phyloP scores from a whole-genome alignment of 2,329 filamentous ascomycete genomes.

The Stachybotrys echinatus region DNA sequence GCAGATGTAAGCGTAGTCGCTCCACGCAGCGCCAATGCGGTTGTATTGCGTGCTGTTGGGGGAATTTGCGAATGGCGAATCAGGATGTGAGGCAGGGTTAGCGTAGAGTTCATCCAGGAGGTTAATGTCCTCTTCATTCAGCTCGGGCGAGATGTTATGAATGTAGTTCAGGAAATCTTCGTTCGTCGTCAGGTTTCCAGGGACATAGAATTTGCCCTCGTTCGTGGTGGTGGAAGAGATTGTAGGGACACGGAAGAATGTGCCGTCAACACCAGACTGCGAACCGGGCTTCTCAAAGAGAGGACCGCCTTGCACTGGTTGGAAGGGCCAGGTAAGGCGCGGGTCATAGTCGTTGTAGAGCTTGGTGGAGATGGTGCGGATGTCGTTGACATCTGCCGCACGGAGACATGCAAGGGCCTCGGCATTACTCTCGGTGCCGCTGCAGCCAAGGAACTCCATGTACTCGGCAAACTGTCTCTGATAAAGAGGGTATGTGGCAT shows the following conservation, averaged over 20 bases:
- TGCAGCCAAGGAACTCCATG: conserved; percentile 20
- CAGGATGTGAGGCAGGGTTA: conserved; percentile 22
- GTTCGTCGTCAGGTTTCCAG: conserved; percentile 26
- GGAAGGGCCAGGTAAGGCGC: conserved; percentile 42
- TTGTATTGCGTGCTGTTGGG: conserved; percentile 38
- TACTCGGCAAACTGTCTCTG: conserved; percentile 23
- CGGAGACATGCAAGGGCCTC: conserved; percentile 33
- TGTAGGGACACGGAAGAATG: conserved; percentile 28
- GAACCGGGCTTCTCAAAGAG: conserved; percentile 42
- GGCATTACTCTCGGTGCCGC: conserved; percentile 16
- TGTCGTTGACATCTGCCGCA: conserved; percentile 22
- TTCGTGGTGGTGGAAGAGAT: conserved; percentile 31
- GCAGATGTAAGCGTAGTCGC: conserved; percentile 39
- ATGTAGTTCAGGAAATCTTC: conserved; percentile 29
- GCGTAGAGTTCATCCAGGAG: conserved; percentile 25
- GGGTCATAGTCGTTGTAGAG: conserved; percentile 29
- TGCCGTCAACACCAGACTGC: conserved; percentile 27
- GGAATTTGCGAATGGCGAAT: conserved; percentile 28
- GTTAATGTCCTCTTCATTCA: conserved; percentile 22
- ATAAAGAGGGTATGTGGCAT: conserved; percentile 25
- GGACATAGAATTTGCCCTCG: conserved; percentile 27
- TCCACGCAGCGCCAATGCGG: conserved; percentile 36
- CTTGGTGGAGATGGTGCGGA: conserved; percentile 32
- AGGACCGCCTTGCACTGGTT: conserved; percentile 38
- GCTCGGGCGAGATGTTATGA: conserved; percentile 23